These are phyloP conservation scores for Clarireedia paspali DNA, from an alignment of 2,329 filamentous ascomycete genomes.

Conservation along the genomic window DNA sequence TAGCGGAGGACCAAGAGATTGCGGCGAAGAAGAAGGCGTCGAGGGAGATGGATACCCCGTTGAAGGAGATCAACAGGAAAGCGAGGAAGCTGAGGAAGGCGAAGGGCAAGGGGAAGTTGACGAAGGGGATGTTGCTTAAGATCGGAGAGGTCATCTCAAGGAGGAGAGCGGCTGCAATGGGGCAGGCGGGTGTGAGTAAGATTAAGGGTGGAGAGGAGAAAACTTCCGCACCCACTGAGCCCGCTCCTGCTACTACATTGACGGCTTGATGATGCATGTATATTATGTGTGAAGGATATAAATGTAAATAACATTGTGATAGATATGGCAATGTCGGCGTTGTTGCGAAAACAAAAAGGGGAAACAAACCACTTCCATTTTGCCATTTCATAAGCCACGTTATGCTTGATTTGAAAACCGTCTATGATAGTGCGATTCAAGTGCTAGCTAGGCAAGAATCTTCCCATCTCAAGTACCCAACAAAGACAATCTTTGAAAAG, in stretches of 20 bases:
- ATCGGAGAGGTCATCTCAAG: conserved; percentile 29
- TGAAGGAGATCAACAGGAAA: conserved; percentile 26
- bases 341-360: conserved; percentile 12
- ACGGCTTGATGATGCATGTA: conserved; percentile 20
- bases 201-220: neutral
- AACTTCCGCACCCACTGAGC: too few relatives aligned
- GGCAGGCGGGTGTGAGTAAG: conserved; percentile 14
- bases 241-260: neutral
- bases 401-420: neutral
- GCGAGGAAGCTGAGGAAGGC: conserved; percentile 24
- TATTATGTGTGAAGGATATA: conserved; percentile 22
- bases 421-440: too few relatives aligned
- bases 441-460: too few relatives aligned
- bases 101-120: conserved; percentile 26
- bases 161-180: conserved; percentile 19
- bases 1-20: conserved; percentile 46
- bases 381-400: neutral
- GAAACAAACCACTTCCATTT: conserved; percentile 13
- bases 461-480: conserved; percentile 21
- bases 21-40: conserved; percentile 26
- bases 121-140: conserved; percentile 25
- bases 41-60: conserved; percentile 26
- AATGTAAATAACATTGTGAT: conserved; percentile 1
- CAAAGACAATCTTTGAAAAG: conserved; percentile 38
- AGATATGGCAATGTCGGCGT: conserved; percentile 19